These are phyloP conservation scores for Polyporus arcularius DNA, from an alignment of 768 basidiomycete genomes.

Conservation along the genomic window DNA sequence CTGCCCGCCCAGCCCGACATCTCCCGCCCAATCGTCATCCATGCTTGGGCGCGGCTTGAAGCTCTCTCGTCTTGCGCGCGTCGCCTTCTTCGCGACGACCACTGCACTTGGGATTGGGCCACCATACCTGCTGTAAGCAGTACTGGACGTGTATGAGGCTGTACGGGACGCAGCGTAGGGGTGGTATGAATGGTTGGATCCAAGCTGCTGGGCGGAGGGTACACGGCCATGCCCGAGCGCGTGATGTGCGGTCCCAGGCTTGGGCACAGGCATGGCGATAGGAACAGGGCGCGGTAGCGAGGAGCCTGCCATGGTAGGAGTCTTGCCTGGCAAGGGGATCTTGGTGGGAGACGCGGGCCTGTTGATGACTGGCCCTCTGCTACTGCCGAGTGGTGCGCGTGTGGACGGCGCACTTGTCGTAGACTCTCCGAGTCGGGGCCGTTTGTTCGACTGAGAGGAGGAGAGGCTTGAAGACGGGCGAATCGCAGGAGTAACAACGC, in stretches of 20 bases:
- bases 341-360: conserved; percentile 51
- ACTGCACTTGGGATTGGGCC: conserved; percentile 12
- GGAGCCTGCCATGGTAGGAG: conserved; percentile 30
- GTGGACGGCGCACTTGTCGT: conserved; percentile 20
- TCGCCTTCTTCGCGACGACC: conserved; percentile 45
- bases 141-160: conserved; percentile 18
- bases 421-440: conserved; percentile 55
- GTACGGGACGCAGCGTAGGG: conserved; percentile 15
- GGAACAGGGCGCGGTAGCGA: conserved; percentile 42
- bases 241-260: conserved; percentile 52
- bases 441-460: conserved; percentile 54
- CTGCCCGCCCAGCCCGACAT: conserved; percentile 7
- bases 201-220: conserved; percentile 34
- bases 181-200: conserved; percentile 25
- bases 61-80: conserved; percentile 67
- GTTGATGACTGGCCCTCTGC: conserved; percentile 30
- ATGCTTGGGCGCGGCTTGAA: conserved; percentile 81
- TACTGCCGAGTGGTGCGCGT: conserved; percentile 29
- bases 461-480: conserved; percentile 51
- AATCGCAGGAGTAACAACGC: conserved; percentile 63
- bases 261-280: conserved; percentile 52
- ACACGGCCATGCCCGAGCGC: conserved; percentile 55
- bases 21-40: conserved; percentile 40
- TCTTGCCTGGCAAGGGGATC: conserved; percentile 36
- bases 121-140: conserved; percentile 19